Conservation (phyloP, 176 grass and related monocot species). For the Avena eriantha region DNA sequence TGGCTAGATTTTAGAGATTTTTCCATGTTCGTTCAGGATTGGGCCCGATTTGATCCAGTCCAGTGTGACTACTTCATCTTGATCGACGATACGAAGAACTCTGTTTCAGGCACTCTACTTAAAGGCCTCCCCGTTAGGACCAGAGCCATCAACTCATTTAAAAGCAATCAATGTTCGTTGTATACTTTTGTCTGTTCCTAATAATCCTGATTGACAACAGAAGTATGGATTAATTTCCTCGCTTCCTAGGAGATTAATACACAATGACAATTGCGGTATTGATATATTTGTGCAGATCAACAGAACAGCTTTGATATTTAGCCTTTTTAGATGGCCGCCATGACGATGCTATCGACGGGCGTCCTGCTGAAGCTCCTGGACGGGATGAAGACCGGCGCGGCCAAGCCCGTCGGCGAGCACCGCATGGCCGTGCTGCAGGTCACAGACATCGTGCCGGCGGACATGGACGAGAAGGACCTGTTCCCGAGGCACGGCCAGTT, state of each 20-base stretch:
- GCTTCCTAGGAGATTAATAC: neutral
- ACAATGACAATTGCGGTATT: neutral
- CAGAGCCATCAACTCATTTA: slow-evolving; percentile 31
- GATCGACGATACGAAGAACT: neutral
- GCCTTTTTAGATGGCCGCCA: slow-evolving; percentile 2
- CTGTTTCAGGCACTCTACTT: slow-evolving; percentile 5
- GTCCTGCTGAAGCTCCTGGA: slow-evolving; percentile 74
- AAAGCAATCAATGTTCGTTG: slow-evolving; percentile 38
- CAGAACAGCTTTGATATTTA: neutral
- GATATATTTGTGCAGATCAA: neutral
- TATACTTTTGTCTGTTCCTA: neutral
- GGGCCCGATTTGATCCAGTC: neutral
- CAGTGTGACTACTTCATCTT: neutral
- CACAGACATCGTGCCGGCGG: slow-evolving; percentile 91
- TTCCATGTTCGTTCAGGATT: neutral
- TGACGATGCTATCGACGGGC: slow-evolving; percentile 73
- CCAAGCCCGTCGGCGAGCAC: slow-evolving; percentile 73
- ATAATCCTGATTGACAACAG: slow-evolving; percentile 2
- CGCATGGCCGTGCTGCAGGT: slow-evolving; percentile 74
- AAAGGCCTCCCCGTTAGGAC: slow-evolving; percentile 42
- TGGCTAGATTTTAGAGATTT: neutral
- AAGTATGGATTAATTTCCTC: slow-evolving; percentile 1
- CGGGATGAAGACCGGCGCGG: slow-evolving; percentile 62
- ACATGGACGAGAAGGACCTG: slow-evolving; percentile 85
- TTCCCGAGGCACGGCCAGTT: slow-evolving; percentile 75